phyloP scores from a whole-genome alignment of 305 asterid genomes.

The Fraxinus platypoda region DNA sequence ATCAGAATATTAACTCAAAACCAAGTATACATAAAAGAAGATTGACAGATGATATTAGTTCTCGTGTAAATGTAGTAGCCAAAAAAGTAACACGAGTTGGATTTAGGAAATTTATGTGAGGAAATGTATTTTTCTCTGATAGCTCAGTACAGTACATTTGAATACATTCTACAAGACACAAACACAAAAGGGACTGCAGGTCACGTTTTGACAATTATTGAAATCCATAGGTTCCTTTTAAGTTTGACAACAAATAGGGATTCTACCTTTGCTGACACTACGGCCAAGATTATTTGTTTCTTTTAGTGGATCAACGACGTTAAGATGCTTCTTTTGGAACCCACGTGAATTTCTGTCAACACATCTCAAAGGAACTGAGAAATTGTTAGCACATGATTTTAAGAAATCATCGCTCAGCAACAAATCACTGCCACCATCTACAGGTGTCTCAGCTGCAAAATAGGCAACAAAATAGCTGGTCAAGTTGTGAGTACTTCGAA shows the following conservation, averaged over 20 bases:
- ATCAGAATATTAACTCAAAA: background rate
- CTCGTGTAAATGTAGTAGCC: background rate
- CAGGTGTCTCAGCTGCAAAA: slow-evolving; percentile 65
- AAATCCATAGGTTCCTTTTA: slow-evolving; percentile 4
- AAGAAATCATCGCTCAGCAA: slow-evolving; percentile 69
- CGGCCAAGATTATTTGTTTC: slow-evolving; percentile 87
- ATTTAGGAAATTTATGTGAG: background rate
- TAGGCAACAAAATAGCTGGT: slow-evolving; percentile 12
- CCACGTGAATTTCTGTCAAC: slow-evolving; percentile 42
- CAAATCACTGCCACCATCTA: slow-evolving; percentile 45
- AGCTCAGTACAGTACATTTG: background rate
- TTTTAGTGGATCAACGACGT: slow-evolving; percentile 80
- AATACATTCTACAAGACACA: background rate
- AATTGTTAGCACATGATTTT: slow-evolving; percentile 44
- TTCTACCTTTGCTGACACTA: slow-evolving; percentile 77
- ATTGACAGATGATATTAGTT: background rate
- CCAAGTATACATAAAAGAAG: background rate
- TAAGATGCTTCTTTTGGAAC: slow-evolving; percentile 69
- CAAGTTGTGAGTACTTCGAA: background rate
- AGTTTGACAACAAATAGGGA: slow-evolving; percentile 2
- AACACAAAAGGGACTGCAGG: background rate
- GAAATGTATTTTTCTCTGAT: background rate
- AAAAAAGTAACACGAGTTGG: background rate
- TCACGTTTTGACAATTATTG: background rate
- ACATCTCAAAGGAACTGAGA: slow-evolving; percentile 63